A percentile compares a stretch with the other conserved stretches of the same genome.
phyloP scores from a whole-genome alignment of 2,329 filamentous ascomycete species.

The Aspergillus caelatus region DNA sequence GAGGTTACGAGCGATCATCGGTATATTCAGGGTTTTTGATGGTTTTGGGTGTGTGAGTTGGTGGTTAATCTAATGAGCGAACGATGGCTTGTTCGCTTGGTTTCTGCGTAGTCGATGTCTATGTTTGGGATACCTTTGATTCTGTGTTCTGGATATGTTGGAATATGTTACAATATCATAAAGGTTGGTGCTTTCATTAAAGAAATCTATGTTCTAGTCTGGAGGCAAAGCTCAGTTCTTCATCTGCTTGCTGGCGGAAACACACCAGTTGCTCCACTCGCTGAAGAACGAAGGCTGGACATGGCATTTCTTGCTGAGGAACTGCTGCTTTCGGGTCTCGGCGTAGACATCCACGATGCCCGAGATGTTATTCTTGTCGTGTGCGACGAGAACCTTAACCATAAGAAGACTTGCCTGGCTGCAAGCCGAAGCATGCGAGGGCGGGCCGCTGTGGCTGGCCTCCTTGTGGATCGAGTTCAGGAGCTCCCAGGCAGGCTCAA shows the following conservation, averaged over 20 bases:
- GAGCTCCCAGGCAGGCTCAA: constrained; percentile 56
- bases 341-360: constrained; percentile 67
- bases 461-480: constrained; percentile 70
- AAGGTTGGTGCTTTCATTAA: neutral
- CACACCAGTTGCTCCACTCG: constrained; percentile 75
- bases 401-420: constrained; percentile 59
- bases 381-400: constrained; percentile 46
- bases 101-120: neutral
- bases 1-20: constrained; percentile 61
- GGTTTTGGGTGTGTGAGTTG: no score
- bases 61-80: no score
- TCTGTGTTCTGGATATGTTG: neutral
- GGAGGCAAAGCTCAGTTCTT: constrained; percentile 31
- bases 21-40: constrained; percentile 50
- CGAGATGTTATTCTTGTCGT: constrained; percentile 55
- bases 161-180: neutral
- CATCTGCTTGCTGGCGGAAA: constrained; percentile 46
- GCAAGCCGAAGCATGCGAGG: constrained; percentile 72
- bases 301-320: constrained; percentile 59
- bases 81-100: no score
- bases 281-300: constrained; percentile 68
- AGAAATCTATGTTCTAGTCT: neutral
- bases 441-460: constrained; percentile 58
- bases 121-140: neutral
- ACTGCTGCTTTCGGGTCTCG: constrained; percentile 62